Percentiles rank a stretch among this genome's conserved stretches.
phyloP scores from a whole-genome alignment of 441 rosid genomes.

The Raphanus hybrid region DNA sequence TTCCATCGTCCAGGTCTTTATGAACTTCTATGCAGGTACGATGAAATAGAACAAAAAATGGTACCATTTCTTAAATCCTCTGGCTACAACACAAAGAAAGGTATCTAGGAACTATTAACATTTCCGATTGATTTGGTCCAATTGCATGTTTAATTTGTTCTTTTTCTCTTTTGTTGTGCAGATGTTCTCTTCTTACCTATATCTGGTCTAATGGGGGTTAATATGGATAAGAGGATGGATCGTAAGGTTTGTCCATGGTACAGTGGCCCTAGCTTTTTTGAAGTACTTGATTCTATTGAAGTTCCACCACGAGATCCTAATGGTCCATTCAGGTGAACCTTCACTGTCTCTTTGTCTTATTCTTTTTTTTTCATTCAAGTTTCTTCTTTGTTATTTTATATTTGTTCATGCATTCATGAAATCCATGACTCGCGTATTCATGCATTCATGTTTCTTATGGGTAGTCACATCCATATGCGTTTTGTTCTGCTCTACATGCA shows the following conservation, averaged over 20 bases:
- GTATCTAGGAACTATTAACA: slow-evolving; percentile 40
- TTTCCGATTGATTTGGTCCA: slow-evolving; percentile 1
- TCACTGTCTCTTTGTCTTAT: background rate
- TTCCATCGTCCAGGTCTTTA: slow-evolving; percentile 18
- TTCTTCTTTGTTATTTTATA: slow-evolving; percentile 15
- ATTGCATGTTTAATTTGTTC: slow-evolving; percentile 21
- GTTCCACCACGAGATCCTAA: slow-evolving; percentile 87
- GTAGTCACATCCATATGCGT: background rate
- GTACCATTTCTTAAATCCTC: slow-evolving; percentile 75
- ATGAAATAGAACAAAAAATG: slow-evolving; percentile 84
- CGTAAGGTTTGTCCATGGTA: slow-evolving; percentile 83
- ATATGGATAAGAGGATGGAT: slow-evolving; percentile 75
- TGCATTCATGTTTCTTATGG: background rate
- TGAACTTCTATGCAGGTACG: slow-evolving; percentile 51
- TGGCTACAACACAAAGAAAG: slow-evolving; percentile 95
- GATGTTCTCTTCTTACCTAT: slow-evolving; percentile 90
- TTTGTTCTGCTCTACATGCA: no score
- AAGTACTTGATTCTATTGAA: slow-evolving; percentile 84
- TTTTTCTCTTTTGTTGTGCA: slow-evolving; percentile 39
- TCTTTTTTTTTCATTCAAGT: background rate
- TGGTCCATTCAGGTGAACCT: slow-evolving; percentile 82
- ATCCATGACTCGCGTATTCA: background rate
- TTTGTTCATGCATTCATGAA: slow-evolving; percentile 11
- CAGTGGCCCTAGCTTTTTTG: slow-evolving; percentile 90
- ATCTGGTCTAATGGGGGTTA: slow-evolving; percentile 83